Evolutionary conservation across 495 filamentous ascomycete species (phyloP).

Genomic region (Elaphomyces granulatus): DNA sequence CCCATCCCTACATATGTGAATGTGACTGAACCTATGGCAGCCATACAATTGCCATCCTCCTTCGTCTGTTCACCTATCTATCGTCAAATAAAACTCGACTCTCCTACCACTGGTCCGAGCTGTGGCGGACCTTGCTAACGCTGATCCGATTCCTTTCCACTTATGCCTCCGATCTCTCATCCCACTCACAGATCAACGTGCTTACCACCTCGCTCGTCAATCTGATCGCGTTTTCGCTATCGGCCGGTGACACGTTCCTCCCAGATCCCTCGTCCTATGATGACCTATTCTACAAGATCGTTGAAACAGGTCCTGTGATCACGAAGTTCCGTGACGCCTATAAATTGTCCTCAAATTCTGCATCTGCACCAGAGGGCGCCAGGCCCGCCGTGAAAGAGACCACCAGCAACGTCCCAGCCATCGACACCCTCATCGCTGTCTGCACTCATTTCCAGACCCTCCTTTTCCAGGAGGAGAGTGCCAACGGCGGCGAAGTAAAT

Average conservation of each 20-base stretch:
- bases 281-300: conserved; percentile 95
- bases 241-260: conserved; percentile 80
- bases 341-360: conserved; percentile 11
- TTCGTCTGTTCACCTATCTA: conserved; percentile 70
- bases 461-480: conserved; percentile 47
- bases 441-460: conserved; percentile 77
- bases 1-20: not conserved
- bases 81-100: conserved; percentile 63
- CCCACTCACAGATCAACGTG: conserved; percentile 42
- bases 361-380: conserved; percentile 7
- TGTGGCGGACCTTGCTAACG: conserved; percentile 80
- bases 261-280: conserved; percentile 81
- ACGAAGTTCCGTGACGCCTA: conserved; percentile 72
- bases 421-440: conserved; percentile 72
- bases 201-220: conserved; percentile 48
- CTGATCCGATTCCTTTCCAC: conserved; percentile 83
- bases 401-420: conserved; percentile 34
- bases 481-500: conserved; percentile 6
- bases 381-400: conserved; percentile 4
- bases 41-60: conserved; percentile 54
- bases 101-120: conserved; percentile 86
- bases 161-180: conserved; percentile 61
- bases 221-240: conserved; percentile 76
- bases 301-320: conserved; percentile 78
- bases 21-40: conserved; percentile 7